Evolutionary conservation across 768 basidiomycete species (phyloP).

Genomic region (Naganishia antarctica): DNA sequence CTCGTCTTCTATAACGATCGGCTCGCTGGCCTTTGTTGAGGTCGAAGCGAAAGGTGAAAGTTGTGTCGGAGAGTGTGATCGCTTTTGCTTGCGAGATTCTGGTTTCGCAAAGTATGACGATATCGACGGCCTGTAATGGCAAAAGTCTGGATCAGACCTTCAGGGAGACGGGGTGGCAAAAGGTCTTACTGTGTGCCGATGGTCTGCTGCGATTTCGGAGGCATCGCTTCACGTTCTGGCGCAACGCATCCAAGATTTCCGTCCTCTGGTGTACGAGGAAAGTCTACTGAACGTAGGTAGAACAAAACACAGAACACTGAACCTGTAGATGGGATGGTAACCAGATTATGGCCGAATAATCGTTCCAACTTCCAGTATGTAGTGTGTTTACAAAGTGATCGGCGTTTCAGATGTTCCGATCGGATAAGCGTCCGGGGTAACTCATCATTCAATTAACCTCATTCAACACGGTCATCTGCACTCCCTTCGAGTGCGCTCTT

Average conservation of each 20-base stretch:
- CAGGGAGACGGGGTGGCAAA: neutral
- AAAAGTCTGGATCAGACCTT: too few species aligned
- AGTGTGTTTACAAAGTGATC: constrained; percentile 11
- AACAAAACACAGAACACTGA: too few species aligned
- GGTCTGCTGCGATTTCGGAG: neutral
- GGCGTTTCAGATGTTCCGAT: constrained; percentile 2
- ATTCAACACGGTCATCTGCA: neutral
- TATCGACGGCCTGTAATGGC: neutral
- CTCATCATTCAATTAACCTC: neutral
- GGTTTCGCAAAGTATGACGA: constrained; percentile 14
- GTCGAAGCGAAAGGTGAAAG: neutral
- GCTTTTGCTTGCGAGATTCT: neutral
- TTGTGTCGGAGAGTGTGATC: constrained; percentile 2
- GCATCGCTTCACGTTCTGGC: neutral
- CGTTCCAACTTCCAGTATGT: neutral
- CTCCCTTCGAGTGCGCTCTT: too few species aligned
- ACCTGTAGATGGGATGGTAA: neutral
- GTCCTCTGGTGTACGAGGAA: too few species aligned
- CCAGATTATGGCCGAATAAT: too few species aligned
- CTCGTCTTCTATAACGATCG: constrained; percentile 18
- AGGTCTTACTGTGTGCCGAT: constrained; percentile 6
- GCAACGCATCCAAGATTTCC: too few species aligned
- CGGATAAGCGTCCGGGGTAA: neutral
- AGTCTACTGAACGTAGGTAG: too few species aligned
- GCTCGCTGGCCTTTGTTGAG: neutral